Base-by-base conservation (phyloP, 2,329 filamentous ascomycete species). In the Pseudonectria buxi region DNA sequence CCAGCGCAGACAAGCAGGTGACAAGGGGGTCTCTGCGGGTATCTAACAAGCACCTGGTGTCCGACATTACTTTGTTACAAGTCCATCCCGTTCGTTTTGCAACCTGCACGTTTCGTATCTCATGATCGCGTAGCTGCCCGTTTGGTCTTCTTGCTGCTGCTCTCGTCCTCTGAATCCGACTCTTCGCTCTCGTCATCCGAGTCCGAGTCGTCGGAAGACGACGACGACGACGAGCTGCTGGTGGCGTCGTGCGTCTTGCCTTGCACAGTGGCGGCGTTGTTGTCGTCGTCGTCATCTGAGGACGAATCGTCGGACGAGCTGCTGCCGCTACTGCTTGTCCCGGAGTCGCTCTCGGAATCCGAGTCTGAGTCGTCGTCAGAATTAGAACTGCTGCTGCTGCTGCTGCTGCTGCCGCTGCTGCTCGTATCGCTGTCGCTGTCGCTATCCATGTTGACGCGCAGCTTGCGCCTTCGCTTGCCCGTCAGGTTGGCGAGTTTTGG, bases 381-480 rank as follows among this genome's bases (percentile, higher is more conserved):
- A 28, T 41, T 50, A 5, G 55, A 59, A 29, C 57, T 61, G 56
- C 58, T 64, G 44, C 64, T 58, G 16, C 51, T 49, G 34, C 44
- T 64, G 39, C 67, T 64, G 18, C 18, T 22, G 18, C 18, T 22
- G 9, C 18, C 18, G 18, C 18, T 22, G 9, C 18, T 9, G 9
- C 18, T 22, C 5, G 5, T 62, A 56, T 58, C 64, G 45, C 64
- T 58, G 16, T 52, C 50, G 34, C 44, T 64, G 39, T 68, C 65
- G 18, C 18, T 22, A 22, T 69, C 65, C 13, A 63, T 53, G 34
- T 62, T 63, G 10, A 63, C 63, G n/a, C 74, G 66, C 35, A 66
- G 58, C 54, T 80, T 81, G 39, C 72, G 59, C 40, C 64, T 61
- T 36, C 70, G 64, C 59, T 72, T 77, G 35, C 63, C 59, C 22